Percentiles rank a stretch among this genome's conserved stretches.
Conservation (phyloP, 805 yeast genomes). For the Candida koratica region DNA sequence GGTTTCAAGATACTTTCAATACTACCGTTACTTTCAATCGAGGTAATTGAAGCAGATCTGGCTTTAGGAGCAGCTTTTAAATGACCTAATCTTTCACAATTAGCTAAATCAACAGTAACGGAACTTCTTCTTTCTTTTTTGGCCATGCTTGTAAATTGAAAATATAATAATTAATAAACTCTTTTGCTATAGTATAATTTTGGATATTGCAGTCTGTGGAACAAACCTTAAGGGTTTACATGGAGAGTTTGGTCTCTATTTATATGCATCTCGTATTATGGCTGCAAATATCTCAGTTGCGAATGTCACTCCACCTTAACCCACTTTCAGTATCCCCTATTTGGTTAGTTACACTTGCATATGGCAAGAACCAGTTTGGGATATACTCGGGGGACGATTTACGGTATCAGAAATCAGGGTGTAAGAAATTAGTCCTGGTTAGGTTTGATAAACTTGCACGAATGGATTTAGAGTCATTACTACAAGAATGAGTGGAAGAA, state of each 20-base stretch:
- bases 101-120: conserved; percentile 33
- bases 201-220: conserved; percentile 1
- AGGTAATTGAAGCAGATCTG: conserved; percentile 37
- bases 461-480: too few relatives aligned
- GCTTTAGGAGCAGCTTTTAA: conserved; percentile 37
- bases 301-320: conserved; percentile 8
- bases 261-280: conserved; percentile 4
- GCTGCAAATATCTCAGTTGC: conserved; percentile 6
- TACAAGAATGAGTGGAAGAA: too few relatives aligned
- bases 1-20: conserved; percentile 28
- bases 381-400: too few relatives aligned
- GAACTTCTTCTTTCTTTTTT: conserved; percentile 27
- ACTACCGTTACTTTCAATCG: conserved; percentile 35
- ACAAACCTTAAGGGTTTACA: conserved; percentile 1
- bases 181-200: conserved; percentile 2
- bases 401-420: too few relatives aligned
- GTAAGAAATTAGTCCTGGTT: too few relatives aligned
- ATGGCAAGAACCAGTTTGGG: too few relatives aligned
- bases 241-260: neutral
- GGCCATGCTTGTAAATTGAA: conserved; percentile 18
- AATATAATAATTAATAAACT: neutral
- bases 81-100: conserved; percentile 36
- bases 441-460: too few relatives aligned
- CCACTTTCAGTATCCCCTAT: conserved; percentile 8
- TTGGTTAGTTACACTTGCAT: too few relatives aligned